Evolutionary conservation across 495 filamentous ascomycete genomes (phyloP).

Genomic region (Aspergillus diversus): DNA sequence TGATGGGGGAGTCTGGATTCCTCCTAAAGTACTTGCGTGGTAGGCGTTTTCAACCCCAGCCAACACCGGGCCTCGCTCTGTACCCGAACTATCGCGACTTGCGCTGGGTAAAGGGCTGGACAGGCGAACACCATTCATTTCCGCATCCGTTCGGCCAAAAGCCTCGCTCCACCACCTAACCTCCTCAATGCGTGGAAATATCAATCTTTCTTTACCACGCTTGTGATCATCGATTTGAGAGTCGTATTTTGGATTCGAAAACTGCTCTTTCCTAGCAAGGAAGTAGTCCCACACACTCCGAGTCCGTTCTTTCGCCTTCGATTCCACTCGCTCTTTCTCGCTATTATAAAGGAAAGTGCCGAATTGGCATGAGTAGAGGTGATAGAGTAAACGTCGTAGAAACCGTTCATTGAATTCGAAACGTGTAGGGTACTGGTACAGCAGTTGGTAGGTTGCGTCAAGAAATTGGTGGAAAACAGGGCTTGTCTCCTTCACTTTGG

Average conservation of each 20-base stretch:
- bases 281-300: constrained; percentile 97
- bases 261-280: constrained; percentile 74
- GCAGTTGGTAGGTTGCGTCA: constrained; percentile 89
- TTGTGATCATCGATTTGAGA: constrained; percentile 73
- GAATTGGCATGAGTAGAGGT: constrained; percentile 95
- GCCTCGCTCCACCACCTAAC: constrained; percentile 91
- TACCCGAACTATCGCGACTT: constrained; percentile 26
- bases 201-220: constrained; percentile 76
- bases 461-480: constrained; percentile 99
- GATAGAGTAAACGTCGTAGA: constrained; percentile 85
- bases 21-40: constrained; percentile 30
- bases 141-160: constrained; percentile 80
- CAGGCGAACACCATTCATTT: constrained; percentile 79
- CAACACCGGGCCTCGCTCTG: constrained; percentile 39
- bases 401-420: constrained; percentile 99
- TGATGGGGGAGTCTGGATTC: constrained; percentile 31
- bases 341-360: constrained; percentile 96
- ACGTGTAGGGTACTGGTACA: constrained; percentile 82
- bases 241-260: constrained; percentile 80
- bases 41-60: constrained; percentile 54
- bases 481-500: constrained; percentile 82
- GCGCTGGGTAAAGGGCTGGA: constrained; percentile 21
- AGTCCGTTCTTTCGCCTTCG: constrained; percentile 70
- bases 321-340: constrained; percentile 86
- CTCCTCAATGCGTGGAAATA: constrained; percentile 72